Evolutionary conservation across 441 rosid species (phyloP), one percentile per base, ranked within the genome.

Genomic region (Metrosideros polymorpha): DNA sequence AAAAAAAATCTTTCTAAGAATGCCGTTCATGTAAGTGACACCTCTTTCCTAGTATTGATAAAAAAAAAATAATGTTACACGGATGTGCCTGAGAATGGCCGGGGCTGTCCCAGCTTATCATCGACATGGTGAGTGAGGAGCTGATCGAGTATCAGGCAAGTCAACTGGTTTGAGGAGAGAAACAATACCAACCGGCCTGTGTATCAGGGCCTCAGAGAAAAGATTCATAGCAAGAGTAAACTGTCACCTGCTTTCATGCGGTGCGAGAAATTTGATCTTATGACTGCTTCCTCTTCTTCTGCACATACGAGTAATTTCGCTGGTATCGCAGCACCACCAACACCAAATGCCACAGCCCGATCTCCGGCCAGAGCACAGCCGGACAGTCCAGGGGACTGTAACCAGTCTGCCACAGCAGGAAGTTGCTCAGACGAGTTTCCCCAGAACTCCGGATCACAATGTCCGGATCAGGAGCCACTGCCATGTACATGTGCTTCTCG

Each of bases 401-500:
- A 50, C 29, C 42, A 18, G 84, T 85, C 51, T 83, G 89, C 87
- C 89, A 88, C 57, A 85, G 87, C 45, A 83, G 89, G 71, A 88
- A 88, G 85, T 88, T 88, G 54, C 84, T 88, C 45, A 88, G 59
- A 12, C 84, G 77, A n/a, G 89, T 88, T 84, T 88, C 87, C 3
- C 82, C 86, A 2, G 56, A 88, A 56, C 79, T 83, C 79, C 87
- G 54, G 17, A 83, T 42, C 75, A 79, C 85, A 30, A 75, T 47
- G 17, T 83, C 76, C 6, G 45, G 82, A 86, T 82, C 79, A 9
- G 42, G 87, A 1, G 55, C 84, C 85, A 45, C 87, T 9, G 63
- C 32, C 87, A 25, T 82, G 79, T 82, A 35, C 87, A 82, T 82
- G 30, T 86, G 25, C 57, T 83, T 82, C 87, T 82, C 42, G 12